Conservation (phyloP, 768 basidiomycete genomes). For the Phaeotremella skinneri region DNA sequence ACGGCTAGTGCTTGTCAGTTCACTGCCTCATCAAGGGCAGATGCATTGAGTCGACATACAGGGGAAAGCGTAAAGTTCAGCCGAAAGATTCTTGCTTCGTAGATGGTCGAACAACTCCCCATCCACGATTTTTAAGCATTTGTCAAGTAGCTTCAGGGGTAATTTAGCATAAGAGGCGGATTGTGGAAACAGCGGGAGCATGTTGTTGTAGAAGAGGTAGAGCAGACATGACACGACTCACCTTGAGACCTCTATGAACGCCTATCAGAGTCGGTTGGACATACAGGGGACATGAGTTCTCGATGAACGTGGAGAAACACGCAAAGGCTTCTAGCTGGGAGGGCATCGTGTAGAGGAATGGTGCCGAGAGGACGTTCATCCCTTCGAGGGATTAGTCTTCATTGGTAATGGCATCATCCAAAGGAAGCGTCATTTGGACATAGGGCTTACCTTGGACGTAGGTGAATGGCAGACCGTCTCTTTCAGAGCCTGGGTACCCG, state of each 20-base stretch:
- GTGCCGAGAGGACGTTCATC: conserved; percentile 98
- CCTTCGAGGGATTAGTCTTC: conserved; percentile 53
- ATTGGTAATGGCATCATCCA: background rate
- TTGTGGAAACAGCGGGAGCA: background rate
- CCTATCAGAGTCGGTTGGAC: conserved; percentile 94
- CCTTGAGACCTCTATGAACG: conserved; percentile 90
- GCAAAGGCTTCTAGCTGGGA: conserved; percentile 98
- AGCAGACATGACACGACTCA: conserved; percentile 50
- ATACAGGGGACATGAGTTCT: conserved; percentile 90
- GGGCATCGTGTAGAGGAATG: conserved; percentile 95
- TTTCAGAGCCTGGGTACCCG: conserved; percentile 26
- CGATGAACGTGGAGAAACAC: conserved; percentile 94
- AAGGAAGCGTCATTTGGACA: conserved; percentile 1
- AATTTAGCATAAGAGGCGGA: background rate
- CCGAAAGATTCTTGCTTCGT: conserved; percentile 83
- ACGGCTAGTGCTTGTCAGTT: conserved; percentile 63
- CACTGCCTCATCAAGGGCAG: background rate
- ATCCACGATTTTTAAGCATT: conserved; percentile 87
- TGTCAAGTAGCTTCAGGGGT: conserved; percentile 72
- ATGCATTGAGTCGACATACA: conserved; percentile 67
- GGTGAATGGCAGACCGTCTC: conserved; percentile 62
- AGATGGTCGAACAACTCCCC: conserved; percentile 77
- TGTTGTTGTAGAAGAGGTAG: no score
- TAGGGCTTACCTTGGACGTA: conserved; percentile 77
- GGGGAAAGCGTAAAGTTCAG: conserved; percentile 96